A percentile compares a stretch with the other conserved stretches of the same genome.
Evolutionary conservation across 2,329 filamentous ascomycete species (phyloP).

Genomic region (Alternaria brassicicola): DNA sequence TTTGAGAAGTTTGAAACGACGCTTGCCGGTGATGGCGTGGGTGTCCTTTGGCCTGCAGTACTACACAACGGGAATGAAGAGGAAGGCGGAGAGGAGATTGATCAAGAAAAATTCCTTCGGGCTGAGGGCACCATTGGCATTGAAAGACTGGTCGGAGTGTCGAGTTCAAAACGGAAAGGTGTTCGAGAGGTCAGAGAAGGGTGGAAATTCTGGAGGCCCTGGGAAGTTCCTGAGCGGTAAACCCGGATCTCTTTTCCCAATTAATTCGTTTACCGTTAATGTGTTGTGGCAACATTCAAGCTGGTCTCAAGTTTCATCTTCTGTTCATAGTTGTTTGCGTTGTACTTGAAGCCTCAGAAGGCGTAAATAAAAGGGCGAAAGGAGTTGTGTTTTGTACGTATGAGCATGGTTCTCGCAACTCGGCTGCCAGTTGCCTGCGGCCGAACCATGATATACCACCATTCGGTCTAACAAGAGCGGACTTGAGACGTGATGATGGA

Average conservation of each 20-base stretch:
- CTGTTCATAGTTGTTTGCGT: neutral
- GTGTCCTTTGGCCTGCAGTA: constrained; percentile 91
- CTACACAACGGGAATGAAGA: constrained; percentile 83
- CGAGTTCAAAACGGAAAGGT: constrained; percentile 31
- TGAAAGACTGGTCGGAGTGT: constrained; percentile 82
- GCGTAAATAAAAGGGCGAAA: neutral
- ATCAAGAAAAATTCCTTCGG: constrained; percentile 84
- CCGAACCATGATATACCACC: neutral
- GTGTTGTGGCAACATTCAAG: constrained; percentile 2
- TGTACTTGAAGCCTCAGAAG: neutral
- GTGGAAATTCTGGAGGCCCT: constrained; percentile 51
- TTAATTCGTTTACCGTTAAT: neutral
- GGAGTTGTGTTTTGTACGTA: neutral
- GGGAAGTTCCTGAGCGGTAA: constrained; percentile 32
- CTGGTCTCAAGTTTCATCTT: neutral
- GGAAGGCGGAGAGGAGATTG: constrained; percentile 88
- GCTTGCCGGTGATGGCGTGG: constrained; percentile 89
- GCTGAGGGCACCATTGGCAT: constrained; percentile 85
- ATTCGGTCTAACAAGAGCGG: neutral
- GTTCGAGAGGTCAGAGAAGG: constrained; percentile 46
- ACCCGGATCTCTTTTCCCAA: neutral
- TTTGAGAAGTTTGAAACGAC: constrained; percentile 89
- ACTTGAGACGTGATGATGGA: neutral
- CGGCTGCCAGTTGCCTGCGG: neutral
- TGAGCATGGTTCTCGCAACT: neutral